These are phyloP conservation scores for Cryphonectria carpinicola DNA, from an alignment of 2,329 filamentous ascomycete species.

Conservation along the genomic window DNA sequence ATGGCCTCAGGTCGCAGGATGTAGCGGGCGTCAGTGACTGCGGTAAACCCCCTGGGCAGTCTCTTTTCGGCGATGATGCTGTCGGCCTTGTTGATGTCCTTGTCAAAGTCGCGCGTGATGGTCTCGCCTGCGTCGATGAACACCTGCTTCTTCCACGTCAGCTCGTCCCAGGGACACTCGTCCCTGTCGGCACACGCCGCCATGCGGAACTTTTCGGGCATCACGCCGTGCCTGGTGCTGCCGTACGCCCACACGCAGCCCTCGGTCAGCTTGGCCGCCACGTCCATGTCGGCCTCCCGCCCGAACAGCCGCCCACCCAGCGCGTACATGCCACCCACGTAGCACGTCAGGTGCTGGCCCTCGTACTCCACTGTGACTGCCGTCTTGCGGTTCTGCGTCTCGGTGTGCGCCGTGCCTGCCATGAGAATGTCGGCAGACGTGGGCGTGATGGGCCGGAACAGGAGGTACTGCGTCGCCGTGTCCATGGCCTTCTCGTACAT, in stretches of 20 bases:
- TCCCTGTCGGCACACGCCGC: conserved; percentile 41
- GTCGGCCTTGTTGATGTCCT: conserved; percentile 17
- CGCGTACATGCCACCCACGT: conserved; percentile 55
- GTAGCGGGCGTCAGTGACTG: conserved; percentile 19
- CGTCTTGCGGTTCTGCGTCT: conserved; percentile 27
- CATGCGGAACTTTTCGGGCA: conserved; percentile 55
- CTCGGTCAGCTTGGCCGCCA: conserved; percentile 50
- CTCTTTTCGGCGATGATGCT: conserved; percentile 12
- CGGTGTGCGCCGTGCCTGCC: conserved; percentile 44
- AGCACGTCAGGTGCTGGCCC: conserved; percentile 54
- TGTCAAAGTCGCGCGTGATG: conserved; percentile 14
- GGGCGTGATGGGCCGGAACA: conserved; percentile 66
- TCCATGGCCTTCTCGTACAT: conserved; percentile 62
- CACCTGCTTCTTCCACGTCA: conserved; percentile 34
- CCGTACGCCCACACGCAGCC: conserved; percentile 58
- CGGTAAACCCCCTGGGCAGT: conserved; percentile 24
- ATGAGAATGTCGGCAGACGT: conserved; percentile 60
- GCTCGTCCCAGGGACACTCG: conserved; percentile 37
- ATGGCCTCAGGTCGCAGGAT: conserved; percentile 29
- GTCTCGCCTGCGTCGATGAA: conserved; percentile 17
- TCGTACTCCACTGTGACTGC: conserved; percentile 35
- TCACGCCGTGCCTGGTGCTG: conserved; percentile 52
- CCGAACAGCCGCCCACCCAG: conserved; percentile 51
- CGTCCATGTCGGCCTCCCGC: conserved; percentile 46
- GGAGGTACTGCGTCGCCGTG: conserved; percentile 58